Percentiles rank a stretch among this genome's conserved stretches.
Evolutionary conservation across 192 early-diverging fungal genomes (phyloP).

Genomic region (Jimgerdemannia lactiflua): DNA sequence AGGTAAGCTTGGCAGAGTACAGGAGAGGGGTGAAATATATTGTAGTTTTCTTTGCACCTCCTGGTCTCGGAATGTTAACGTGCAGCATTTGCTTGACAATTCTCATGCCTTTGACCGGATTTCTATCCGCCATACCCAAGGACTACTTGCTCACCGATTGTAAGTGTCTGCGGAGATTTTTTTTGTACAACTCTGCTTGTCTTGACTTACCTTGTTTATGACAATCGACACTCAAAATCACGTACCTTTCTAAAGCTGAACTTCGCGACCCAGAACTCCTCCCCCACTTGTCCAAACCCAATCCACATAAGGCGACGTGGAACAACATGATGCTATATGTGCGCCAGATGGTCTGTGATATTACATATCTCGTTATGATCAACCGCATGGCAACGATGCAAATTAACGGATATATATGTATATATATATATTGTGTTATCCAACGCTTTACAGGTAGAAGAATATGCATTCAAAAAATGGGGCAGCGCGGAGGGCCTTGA

Average conservation of each 20-base stretch:
- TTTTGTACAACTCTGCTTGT: neutral
- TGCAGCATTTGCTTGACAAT: too few relatives aligned
- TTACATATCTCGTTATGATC: neutral
- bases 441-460: conserved; percentile 61
- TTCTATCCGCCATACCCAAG: conserved; percentile 9
- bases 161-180: conserved; percentile 17
- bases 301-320: conserved; percentile 94
- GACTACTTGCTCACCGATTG: conserved; percentile 96
- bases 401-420: conserved; percentile 5
- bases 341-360: conserved; percentile 57
- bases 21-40: neutral
- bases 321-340: conserved; percentile 97
- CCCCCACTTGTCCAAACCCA: conserved; percentile 84
- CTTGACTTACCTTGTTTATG: neutral
- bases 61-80: neutral
- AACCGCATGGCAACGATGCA: neutral
- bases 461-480: conserved; percentile 95
- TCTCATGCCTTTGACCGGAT: too few relatives aligned
- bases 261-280: conserved; percentile 75
- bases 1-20: conserved; percentile 34
- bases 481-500: conserved; percentile 82
- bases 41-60: neutral
- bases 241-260: conserved; percentile 51
- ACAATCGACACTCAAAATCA: neutral
- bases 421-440: too few relatives aligned